Evolutionary conservation across 2,329 filamentous ascomycete genomes (phyloP), one percentile per base, ranked within the genome.

Genomic region (Arthrobotrys iridis): DNA sequence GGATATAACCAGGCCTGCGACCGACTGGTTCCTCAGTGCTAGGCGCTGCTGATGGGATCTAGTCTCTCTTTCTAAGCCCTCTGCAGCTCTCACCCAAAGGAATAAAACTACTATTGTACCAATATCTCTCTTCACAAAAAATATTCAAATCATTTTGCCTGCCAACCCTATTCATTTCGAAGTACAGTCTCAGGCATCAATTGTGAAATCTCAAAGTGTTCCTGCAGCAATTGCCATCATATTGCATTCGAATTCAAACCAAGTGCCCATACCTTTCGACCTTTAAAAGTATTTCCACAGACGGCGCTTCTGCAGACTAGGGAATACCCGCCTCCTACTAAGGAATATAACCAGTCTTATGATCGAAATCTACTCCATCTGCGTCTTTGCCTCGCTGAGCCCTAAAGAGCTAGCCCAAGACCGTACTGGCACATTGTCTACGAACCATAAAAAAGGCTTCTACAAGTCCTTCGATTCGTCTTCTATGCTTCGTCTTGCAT

Each of bases 171-270:
- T 30, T 3, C 10, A n/a, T 30, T 40, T 13, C 11, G 41, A 24
- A 13, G 13, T 18, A 20, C 41, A 26, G 8, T 60, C 52, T 26
- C 18, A 3, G 22, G 1, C 28, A 35, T 35, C n/a, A 60, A 48
- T 24, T 28, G 55, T 58, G 55, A 70, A 55, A 15, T 46, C 24
- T 70, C 15, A 55, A 15, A 33, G 26, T 35, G 65, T 70, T 70
- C 65, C 65, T 70, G 65, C 65, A 70, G 55, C 55, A 62, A 52
- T 55, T 52, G 40, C 35, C 24, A 52, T 62, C 43, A 52, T 52
- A 26, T 11, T 64, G 60, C 59, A 63, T 48, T 41, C n/a, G n/a
- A 20, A 24, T 11, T 5, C 11, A 45, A 43, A 35, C 50, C 48
- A 41, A 24, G 13, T 57, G 48, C 24, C 62, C 40, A 35, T 67